phyloP scores from a whole-genome alignment of 129 eudicot species.

The Sambucus nigra region DNA sequence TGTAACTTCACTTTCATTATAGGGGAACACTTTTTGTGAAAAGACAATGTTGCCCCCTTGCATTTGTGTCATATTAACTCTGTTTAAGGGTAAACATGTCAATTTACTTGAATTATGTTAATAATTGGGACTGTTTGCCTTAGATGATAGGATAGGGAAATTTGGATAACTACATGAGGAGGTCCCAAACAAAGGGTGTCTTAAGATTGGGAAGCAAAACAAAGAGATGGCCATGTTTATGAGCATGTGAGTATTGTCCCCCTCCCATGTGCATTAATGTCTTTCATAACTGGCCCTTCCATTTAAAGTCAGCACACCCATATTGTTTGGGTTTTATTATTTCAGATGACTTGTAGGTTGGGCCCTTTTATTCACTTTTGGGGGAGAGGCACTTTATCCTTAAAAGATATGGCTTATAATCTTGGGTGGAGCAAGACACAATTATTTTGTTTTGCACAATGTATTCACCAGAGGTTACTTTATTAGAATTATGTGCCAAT shows the following conservation, averaged over 20 bases:
- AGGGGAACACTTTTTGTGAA: neutral
- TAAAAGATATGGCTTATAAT: neutral
- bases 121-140: no score
- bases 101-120: no score
- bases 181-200: neutral
- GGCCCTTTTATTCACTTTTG: neutral
- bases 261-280: neutral
- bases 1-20: no score
- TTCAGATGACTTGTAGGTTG: neutral
- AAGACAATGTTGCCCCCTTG: neutral
- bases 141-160: neutral
- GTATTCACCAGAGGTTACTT: no score
- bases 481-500: no score
- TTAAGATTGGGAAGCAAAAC: neutral
- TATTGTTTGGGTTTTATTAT: neutral
- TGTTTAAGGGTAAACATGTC: neutral
- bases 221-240: neutral
- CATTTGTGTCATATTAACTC: neutral
- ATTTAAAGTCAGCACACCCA: neutral
- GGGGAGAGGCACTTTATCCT: slow-evolving; percentile 1
- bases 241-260: neutral
- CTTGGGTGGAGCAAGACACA: neutral
- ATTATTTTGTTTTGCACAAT: no score
- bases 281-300: neutral
- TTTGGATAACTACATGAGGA: neutral